A percentile compares a stretch with the other conserved stretches of the same genome.
Conservation (phyloP, 2,329 filamentous ascomycete genomes). For the Cladophialophora carrionii region DNA sequence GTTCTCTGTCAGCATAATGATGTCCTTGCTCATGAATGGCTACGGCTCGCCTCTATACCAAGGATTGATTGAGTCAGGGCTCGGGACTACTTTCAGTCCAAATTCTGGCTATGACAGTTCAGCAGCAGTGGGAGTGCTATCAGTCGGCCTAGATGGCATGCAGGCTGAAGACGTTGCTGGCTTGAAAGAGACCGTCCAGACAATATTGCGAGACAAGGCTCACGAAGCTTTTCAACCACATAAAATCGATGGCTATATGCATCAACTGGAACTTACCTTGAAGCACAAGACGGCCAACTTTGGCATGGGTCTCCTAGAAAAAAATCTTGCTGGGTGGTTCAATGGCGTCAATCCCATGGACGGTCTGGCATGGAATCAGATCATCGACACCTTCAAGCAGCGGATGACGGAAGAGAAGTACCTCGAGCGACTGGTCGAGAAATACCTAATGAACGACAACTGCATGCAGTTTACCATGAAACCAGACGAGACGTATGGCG, state of each 20-base stretch:
- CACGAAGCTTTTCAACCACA: slow-evolving; percentile 80
- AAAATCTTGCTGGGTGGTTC: slow-evolving; percentile 91
- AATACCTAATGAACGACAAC: slow-evolving; percentile 85
- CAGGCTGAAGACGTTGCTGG: slow-evolving; percentile 75
- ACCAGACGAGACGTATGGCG: slow-evolving; percentile 74
- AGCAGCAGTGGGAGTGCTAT: slow-evolving; percentile 78
- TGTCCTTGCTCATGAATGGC: slow-evolving; percentile 84
- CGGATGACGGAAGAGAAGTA: slow-evolving; percentile 73
- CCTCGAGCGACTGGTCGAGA: slow-evolving; percentile 80
- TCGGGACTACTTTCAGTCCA: slow-evolving; percentile 91
- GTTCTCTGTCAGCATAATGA: slow-evolving; percentile 81
- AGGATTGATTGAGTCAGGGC: slow-evolving; percentile 81
- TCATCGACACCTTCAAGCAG: slow-evolving; percentile 77
- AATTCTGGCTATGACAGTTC: slow-evolving; percentile 90
- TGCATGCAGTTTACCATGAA: slow-evolving; percentile 93
- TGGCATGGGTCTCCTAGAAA: slow-evolving; percentile 85
- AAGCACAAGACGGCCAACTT: slow-evolving; percentile 98
- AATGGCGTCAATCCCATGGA: slow-evolving; percentile 92
- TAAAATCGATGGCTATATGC: slow-evolving; percentile 91
- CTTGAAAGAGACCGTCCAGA: slow-evolving; percentile 73
- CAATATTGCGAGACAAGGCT: slow-evolving; percentile 70
- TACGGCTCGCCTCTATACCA: slow-evolving; percentile 94
- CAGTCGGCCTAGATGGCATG: slow-evolving; percentile 88
- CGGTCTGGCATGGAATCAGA: slow-evolving; percentile 87
- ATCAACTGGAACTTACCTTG: slow-evolving; percentile 87